Conservation (phyloP, 306 rosid genomes). For the Purshia tridentata region DNA sequence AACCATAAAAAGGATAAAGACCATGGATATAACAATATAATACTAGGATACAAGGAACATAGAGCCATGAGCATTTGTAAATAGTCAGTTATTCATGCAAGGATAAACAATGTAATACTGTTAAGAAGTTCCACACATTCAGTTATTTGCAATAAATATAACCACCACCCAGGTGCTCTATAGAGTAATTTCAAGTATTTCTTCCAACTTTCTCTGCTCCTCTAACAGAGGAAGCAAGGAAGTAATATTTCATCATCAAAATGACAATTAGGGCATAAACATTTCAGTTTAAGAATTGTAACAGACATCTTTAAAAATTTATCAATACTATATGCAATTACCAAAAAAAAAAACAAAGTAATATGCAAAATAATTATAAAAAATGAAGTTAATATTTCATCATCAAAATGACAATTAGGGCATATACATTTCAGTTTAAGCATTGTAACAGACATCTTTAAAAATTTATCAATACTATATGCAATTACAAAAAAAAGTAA, state of each 20-base stretch:
- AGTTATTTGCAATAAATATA: not conserved
- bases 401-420: not conserved
- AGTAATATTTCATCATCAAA: not conserved
- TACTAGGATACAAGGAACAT: too few species aligned
- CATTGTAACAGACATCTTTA: not conserved
- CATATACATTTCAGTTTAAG: not conserved
- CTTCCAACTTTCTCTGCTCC: not conserved
- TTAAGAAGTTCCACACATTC: constrained; percentile 2
- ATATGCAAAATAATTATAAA: not conserved
- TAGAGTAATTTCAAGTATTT: not conserved
- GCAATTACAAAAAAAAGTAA: not conserved
- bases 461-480: not conserved
- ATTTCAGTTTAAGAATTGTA: not conserved
- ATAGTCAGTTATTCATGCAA: not conserved
- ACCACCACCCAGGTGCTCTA: not conserved
- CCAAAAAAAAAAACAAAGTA: not conserved
- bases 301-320: not conserved
- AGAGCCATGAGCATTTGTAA: too few species aligned
- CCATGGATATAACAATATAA: too few species aligned
- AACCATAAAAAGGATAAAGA: not conserved
- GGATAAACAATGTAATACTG: not conserved
- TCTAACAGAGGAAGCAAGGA: not conserved
- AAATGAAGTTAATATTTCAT: not conserved
- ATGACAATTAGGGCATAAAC: not conserved
- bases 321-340: not conserved